Evolutionary conservation across 495 filamentous ascomycete species (phyloP).

Genomic region (Xylaria scruposa): DNA sequence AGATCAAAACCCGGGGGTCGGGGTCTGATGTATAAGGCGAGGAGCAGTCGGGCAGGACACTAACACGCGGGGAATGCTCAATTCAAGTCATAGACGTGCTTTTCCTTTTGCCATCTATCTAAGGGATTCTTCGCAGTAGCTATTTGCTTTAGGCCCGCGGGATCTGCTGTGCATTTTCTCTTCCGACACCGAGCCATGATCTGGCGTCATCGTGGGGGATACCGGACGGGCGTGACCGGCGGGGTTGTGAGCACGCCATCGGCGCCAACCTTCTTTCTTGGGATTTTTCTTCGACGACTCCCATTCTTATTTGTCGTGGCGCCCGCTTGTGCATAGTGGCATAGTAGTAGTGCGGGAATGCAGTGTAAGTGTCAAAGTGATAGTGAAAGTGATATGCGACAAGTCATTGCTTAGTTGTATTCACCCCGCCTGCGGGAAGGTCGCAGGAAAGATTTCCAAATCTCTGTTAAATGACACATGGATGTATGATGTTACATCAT

Average conservation of each 20-base stretch:
- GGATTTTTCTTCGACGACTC: background rate
- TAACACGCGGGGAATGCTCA: background rate
- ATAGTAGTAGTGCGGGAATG: background rate
- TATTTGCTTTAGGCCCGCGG: background rate
- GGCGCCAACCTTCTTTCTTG: slow-evolving; percentile 10
- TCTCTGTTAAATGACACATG: background rate
- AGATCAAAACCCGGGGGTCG: background rate
- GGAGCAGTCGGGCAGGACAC: background rate
- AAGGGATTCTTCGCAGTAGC: slow-evolving; percentile 1
- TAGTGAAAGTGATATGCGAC: background rate
- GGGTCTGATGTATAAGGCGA: background rate
- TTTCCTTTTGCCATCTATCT: background rate
- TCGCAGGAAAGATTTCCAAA: slow-evolving; percentile 1
- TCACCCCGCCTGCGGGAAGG: slow-evolving; percentile 5
- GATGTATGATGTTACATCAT: background rate
- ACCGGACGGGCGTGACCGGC: background rate
- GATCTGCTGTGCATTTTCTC: background rate
- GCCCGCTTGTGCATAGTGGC: slow-evolving; percentile 1
- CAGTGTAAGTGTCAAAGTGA: background rate
- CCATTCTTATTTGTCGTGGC: slow-evolving; percentile 1
- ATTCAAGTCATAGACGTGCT: background rate
- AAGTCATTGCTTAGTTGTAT: background rate
- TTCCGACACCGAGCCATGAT: slow-evolving; percentile 24
- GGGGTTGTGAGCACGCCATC: slow-evolving; percentile 28
- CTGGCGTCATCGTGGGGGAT: slow-evolving; percentile 24